Base-by-base conservation (phyloP, 495 filamentous ascomycete species). In the Lasiosphaeria hispida region DNA sequence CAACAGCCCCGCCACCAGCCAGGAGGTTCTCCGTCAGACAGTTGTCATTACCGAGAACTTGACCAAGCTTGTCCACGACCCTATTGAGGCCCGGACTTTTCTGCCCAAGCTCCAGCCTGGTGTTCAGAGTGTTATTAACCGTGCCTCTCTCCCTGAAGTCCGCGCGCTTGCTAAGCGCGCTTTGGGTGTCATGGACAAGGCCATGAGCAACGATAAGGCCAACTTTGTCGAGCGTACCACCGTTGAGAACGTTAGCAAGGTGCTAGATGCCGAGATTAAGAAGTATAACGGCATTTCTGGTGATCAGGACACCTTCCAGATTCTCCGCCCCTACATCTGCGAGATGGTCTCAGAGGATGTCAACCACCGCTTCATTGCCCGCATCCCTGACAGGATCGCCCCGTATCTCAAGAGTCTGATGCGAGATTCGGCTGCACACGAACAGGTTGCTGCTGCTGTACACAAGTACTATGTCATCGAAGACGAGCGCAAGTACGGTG, bases 31-130 rank as follows among this genome's bases (percentile, higher is more conserved):
- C 35, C 87, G 94, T 36, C 95, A 97, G 70, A 96, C 93, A 4
- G 91, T 95, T 17, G 90, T 97, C 14, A 96, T 99, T n/a, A 90
- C 95, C 33, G 94, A 99, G 77, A 99, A 99, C 72, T 74, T 99
- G 76, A 99, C 94, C 47, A 99, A 96, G 79, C 82, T 99, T 30
- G 94, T 99, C 23, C 94, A 99, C 72, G 95, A 99, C 69, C 94
- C 94, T 6, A 84, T 96, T 35, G 94, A 99, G 76, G 94, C 94
- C 15, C 83, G 95, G 42, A 90, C 91, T 60, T 99, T 99, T 82
- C 78, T 99, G 65, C 94, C 94, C 44, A 96, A 96, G 72, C 85
- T 99, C 41, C 89, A 89, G 69, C 94, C 94, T 40, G 94, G 94
- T 83, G 85, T 99, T 14, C 91, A 96, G 80, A 81, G 75, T 33